These are phyloP conservation scores for Mycena citricolor DNA, from an alignment of 1,284 basidiomycete genomes.

Conservation along the genomic window DNA sequence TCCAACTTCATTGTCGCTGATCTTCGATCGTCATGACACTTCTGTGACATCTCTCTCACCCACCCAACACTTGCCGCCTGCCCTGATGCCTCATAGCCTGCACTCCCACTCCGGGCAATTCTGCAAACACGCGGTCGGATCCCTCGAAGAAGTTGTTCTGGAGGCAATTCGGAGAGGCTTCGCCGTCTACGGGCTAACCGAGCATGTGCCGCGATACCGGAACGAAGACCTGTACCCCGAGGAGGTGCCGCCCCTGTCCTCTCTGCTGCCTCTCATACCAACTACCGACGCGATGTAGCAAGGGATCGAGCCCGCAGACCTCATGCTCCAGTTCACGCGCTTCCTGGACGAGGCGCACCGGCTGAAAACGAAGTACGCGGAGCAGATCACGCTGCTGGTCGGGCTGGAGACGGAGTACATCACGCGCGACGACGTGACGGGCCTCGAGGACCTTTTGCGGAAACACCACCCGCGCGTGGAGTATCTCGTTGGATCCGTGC, in stretches of 20 bases:
- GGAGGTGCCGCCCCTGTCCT: slow-evolving; percentile 69
- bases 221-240: slow-evolving; percentile 88
- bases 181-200: slow-evolving; percentile 84
- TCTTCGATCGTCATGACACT: background rate
- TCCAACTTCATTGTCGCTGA: slow-evolving; percentile 1
- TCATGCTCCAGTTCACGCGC: slow-evolving; percentile 60
- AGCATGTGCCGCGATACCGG: slow-evolving; percentile 91
- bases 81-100: slow-evolving; percentile 80
- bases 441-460: slow-evolving; percentile 51
- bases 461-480: slow-evolving; percentile 60
- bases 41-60: too few species aligned
- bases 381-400: slow-evolving; percentile 76
- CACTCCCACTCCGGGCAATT: slow-evolving; percentile 98
- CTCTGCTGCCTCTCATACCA: slow-evolving; percentile 6
- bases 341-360: slow-evolving; percentile 79
- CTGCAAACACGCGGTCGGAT: slow-evolving; percentile 85
- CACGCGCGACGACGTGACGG: slow-evolving; percentile 62
- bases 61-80: background rate
- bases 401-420: slow-evolving; percentile 96
- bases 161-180: slow-evolving; percentile 83
- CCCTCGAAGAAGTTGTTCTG: slow-evolving; percentile 76
- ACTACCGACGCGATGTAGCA: slow-evolving; percentile 36
- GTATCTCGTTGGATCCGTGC: slow-evolving; percentile 92
- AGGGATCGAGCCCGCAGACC: slow-evolving; percentile 44
- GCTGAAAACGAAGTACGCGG: slow-evolving; percentile 60